These are phyloP conservation scores for Eragrostis tef DNA, from an alignment of 202 grass and related monocot genomes.

Conservation along the genomic window DNA sequence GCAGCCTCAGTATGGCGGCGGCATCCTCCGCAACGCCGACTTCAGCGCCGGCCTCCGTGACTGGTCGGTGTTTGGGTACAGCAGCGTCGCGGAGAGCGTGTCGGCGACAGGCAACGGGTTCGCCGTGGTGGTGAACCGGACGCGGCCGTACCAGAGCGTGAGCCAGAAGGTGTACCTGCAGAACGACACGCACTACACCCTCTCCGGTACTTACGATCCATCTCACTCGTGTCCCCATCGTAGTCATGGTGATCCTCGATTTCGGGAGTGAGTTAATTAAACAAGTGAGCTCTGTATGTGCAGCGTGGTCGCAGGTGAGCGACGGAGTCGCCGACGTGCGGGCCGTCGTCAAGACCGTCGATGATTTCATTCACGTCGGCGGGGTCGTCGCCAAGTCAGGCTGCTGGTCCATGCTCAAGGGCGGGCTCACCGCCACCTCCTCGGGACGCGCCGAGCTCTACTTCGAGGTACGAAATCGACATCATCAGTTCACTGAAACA, in stretches of 20 bases:
- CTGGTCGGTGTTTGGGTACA: slow-evolving; percentile 62
- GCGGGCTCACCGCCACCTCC: slow-evolving; percentile 64
- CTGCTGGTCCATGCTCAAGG: slow-evolving; percentile 96
- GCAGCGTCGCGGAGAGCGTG: slow-evolving; percentile 25
- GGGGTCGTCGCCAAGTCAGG: slow-evolving; percentile 52
- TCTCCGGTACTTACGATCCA: slow-evolving; percentile 60
- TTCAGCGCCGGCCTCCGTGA: slow-evolving; percentile 54
- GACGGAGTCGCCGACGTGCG: slow-evolving; percentile 54
- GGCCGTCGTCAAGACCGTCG: slow-evolving; percentile 64
- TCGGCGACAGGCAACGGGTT: slow-evolving; percentile 54
- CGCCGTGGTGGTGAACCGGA: slow-evolving; percentile 46
- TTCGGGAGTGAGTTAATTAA: not conserved
- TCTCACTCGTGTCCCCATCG: not conserved
- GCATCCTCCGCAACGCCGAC: slow-evolving; percentile 69
- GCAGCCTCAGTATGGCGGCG: slow-evolving; percentile 64
- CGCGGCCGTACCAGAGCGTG: slow-evolving; percentile 62
- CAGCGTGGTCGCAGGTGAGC: slow-evolving; percentile 76
- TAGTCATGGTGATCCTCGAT: not conserved
- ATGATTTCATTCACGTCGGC: slow-evolving; percentile 57
- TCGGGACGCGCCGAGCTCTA: slow-evolving; percentile 69
- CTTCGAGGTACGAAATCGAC: slow-evolving; percentile 60
- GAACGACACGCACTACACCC: slow-evolving; percentile 67
- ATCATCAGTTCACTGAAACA: not conserved
- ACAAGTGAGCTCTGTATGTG: not conserved
- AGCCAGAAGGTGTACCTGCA: slow-evolving; percentile 76